Base-by-base conservation (phyloP, 176 grass and related monocot species). In the Typha latifolia region DNA sequence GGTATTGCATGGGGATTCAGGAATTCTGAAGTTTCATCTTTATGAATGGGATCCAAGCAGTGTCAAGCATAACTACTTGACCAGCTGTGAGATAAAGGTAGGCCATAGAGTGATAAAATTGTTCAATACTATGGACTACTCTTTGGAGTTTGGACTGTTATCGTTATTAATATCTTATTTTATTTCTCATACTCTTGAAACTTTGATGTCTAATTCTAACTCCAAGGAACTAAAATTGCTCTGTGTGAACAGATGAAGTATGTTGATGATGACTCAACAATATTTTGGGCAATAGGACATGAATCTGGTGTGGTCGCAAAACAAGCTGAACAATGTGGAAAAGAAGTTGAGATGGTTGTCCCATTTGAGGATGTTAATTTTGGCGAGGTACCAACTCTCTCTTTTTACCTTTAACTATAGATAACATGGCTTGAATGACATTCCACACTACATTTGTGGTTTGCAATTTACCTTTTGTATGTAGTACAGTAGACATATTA, bases 21-120 rank as follows among this genome's bases (percentile, higher is more conserved):
- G 89, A 43, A 50, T 91, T 73, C 34, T 93, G 34, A 99, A 85
- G 78, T 99, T 99, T 93, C 66, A 84, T 70, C 75, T 99, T 31
- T 99, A 99, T 81, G 89, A 93, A 73, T 75, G 85, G 78, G 86
- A 99, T 79, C 74, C 84, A 6, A 77, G 56, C 49, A 76, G 94
- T 73, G 89, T 99, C 18, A 87, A 82, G 65, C 85, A 78, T 31
- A 97, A 92, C 72, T 90, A 85, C 70, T 48, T 99, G 49, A 85
- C 94, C 85, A 75, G 81, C 61, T 99, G 86, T 20, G 89, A 99
- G 72, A 84, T 93, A 85, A 99, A 92, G 94, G 94, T 99, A 85
- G 51, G 20, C 14, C 55, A 37, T 68, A 27, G 43, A 16, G 18
- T 21, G 6, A 34, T 12, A 31, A 18, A 37, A 29, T 29, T 32